A percentile compares a stretch with the other conserved stretches of the same genome.
These are phyloP conservation scores for Cenchrus fungigraminus DNA, from an alignment of 176 grass and related monocot genomes.

Conservation along the genomic window DNA sequence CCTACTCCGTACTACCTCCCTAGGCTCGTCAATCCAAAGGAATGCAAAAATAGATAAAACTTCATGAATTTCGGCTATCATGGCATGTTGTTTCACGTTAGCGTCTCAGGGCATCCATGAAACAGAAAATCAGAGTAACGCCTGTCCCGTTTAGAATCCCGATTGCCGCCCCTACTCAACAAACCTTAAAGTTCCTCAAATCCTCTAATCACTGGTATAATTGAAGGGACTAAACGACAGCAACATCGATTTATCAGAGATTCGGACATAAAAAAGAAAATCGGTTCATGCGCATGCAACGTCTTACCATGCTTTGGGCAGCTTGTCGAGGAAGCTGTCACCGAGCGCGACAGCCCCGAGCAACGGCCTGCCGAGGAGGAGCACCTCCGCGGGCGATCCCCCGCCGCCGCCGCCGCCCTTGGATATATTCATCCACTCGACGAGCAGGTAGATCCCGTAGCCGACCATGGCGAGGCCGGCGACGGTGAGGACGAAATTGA, in stretches of 20 bases:
- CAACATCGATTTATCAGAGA: conserved; percentile 7
- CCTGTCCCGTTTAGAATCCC: background rate
- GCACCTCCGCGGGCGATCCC: conserved; percentile 46
- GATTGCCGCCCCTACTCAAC: background rate
- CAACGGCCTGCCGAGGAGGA: conserved; percentile 69
- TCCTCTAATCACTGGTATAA: background rate
- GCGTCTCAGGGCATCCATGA: background rate
- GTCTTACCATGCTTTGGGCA: conserved; percentile 90
- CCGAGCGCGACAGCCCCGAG: conserved; percentile 62
- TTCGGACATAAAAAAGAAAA: background rate
- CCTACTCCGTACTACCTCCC: too few species aligned
- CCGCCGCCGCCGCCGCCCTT: conserved; percentile 23
- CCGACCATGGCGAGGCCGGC: conserved; percentile 88
- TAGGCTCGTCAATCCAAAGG: background rate
- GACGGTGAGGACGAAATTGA: conserved; percentile 84
- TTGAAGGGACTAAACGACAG: background rate
- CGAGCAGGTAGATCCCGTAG: conserved; percentile 82
- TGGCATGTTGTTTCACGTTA: background rate
- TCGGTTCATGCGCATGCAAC: background rate
- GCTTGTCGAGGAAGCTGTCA: conserved; percentile 65
- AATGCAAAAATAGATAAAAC: background rate
- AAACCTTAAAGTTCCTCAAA: background rate
- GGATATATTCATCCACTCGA: conserved; percentile 69
- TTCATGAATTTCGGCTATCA: background rate
- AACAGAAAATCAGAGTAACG: background rate